Conservation (phyloP, 345 rosid genomes). For the Cochlearia excelsa region DNA sequence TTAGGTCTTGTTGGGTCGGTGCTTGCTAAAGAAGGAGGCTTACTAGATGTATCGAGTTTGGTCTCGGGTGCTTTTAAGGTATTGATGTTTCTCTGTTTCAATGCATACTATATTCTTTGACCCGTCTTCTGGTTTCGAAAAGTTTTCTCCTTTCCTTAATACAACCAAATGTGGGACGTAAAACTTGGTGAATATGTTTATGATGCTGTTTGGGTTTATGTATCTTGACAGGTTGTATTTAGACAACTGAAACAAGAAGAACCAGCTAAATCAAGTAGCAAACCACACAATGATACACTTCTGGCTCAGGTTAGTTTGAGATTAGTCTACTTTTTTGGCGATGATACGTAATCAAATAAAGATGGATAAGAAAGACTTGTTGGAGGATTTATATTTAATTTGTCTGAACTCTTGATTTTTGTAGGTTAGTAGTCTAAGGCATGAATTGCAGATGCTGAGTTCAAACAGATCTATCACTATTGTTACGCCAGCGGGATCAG, state of each 20-base stretch:
- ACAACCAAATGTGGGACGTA: no score
- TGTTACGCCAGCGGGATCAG: constrained; percentile 65
- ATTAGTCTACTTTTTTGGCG: constrained; percentile 3
- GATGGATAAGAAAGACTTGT: not conserved
- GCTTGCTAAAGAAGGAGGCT: constrained; percentile 67
- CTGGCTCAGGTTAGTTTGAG: constrained; percentile 65
- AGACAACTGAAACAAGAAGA: constrained; percentile 60
- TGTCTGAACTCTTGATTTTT: constrained; percentile 15
- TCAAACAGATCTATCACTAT: constrained; percentile 66
- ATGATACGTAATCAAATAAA: not conserved
- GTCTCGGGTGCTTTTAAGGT: constrained; percentile 83
- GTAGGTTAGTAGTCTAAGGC: constrained; percentile 70
- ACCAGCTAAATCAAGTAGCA: constrained; percentile 48
- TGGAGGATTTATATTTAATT: constrained; percentile 9
- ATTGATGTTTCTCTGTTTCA: no score
- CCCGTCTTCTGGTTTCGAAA: not conserved
- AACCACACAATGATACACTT: constrained; percentile 60
- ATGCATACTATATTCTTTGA: not conserved
- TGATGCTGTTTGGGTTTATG: not conserved
- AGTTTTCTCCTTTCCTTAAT: no score
- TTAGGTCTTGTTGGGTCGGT: constrained; percentile 83
- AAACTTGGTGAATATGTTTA: no score
- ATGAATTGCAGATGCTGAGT: constrained; percentile 61
- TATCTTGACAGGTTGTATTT: constrained; percentile 46
- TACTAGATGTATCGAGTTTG: constrained; percentile 50